Conservation (phyloP, 2,329 filamentous ascomycete species). For the Aspergillus eucalypticola region DNA sequence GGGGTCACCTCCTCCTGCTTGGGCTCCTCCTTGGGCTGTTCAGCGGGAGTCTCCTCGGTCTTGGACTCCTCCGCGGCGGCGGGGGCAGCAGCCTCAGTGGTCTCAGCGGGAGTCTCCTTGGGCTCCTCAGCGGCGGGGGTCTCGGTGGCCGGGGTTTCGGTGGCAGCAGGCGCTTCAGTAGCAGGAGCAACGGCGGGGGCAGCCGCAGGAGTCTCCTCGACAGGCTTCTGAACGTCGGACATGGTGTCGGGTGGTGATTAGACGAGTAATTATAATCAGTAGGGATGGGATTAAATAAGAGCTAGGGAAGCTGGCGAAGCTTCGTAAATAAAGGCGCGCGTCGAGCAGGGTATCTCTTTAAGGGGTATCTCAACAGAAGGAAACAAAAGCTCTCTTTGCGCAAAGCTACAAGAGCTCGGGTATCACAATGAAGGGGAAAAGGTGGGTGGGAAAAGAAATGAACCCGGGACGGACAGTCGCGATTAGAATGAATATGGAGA, state of each 20-base stretch:
- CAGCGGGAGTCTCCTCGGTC: constrained; percentile 34
- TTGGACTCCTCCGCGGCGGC: constrained; percentile 39
- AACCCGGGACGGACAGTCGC: constrained; percentile 24
- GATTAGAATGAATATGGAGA: constrained; percentile 25
- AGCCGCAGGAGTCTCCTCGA: constrained; percentile 57
- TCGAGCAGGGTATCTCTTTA: constrained; percentile 26
- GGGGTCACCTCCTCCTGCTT: constrained; percentile 59
- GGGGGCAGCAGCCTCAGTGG: constrained; percentile 37
- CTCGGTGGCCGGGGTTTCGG: constrained; percentile 41
- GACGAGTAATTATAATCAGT: constrained; percentile 21
- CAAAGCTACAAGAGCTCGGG: constrained; percentile 41
- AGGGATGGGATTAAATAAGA: constrained; percentile 22
- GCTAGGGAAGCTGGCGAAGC: constrained; percentile 20
- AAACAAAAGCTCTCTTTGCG: constrained; percentile 33
- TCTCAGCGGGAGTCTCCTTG: constrained; percentile 35
- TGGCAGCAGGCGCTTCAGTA: constrained; percentile 37
- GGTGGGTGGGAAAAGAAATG: constrained; percentile 19
- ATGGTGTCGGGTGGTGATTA: constrained; percentile 52
- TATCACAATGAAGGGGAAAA: constrained; percentile 37
- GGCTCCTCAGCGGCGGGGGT: constrained; percentile 32
- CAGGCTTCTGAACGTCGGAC: constrained; percentile 73
- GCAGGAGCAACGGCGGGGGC: constrained; percentile 39
- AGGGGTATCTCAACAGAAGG: constrained; percentile 39
- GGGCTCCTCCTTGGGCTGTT: constrained; percentile 40
- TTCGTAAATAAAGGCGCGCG: constrained; percentile 19